Evolutionary conservation across 1,139 yeast genomes (phyloP), one percentile per base, ranked within the genome.

Genomic region (Sugiyamaella castrensis): DNA sequence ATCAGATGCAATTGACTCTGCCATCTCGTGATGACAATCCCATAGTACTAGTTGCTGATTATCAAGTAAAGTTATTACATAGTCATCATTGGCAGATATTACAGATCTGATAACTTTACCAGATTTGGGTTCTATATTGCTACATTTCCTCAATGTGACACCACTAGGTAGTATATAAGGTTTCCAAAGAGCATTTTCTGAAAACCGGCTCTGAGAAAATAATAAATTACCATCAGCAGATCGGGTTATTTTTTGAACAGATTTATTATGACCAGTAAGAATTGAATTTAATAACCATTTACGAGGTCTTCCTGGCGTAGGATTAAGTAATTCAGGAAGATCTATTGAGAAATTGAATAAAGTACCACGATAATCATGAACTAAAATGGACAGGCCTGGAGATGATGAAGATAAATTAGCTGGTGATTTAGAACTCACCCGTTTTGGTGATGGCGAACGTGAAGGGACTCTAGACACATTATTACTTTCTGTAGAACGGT

Each of bases 261-360:
- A 85, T 62, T 88, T 89, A 47, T 81, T 77, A 60, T 88, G 96
- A 0, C 98, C 98, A 5, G 94, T 89, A 50, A 83, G 78, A 58
- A 84, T 53, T 11, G 56, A 48, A 19, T 48, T 37, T 42, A 46
- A 35, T 29, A 28, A 46, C 42, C 55, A 12, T 24, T 37, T 26
- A 38, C 50, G 29, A 31, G n/a, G 30, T 24, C 19, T 32, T 2
- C 19, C n/a, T n/a, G 36, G 12, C 2, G 42, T 31, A 10, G 46
- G 43, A 27, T 33, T 16, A 32, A 75, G 53, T 30, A 79, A 47
- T 33, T 66, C 63, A 40, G 67, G 63, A 49, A 77, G 56, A n/a
- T 67, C 53, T 2, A 79, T 52, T 2, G 71, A 68, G 11, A 76
- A 71, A 48, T 76, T 78, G 46, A 79, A 66, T 2, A 80, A 68